Conservation (phyloP, 108 stramenopile species). For the Pseudonitzschia delicatissima region DNA sequence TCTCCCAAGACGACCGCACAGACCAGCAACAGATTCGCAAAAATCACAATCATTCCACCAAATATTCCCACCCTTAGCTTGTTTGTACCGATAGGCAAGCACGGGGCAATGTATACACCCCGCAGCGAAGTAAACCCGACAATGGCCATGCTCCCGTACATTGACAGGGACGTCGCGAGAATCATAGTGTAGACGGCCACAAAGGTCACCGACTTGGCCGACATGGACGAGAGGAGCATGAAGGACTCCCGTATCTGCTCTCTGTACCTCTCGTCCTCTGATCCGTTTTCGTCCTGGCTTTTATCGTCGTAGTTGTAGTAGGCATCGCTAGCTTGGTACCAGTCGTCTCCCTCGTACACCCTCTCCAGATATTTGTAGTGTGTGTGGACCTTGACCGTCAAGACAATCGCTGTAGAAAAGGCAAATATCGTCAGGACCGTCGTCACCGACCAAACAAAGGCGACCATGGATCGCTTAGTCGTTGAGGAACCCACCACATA, state of each 20-base stretch:
- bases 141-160: constrained; percentile 76
- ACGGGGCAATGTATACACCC: constrained; percentile 81
- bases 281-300: constrained; percentile 33
- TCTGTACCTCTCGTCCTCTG: constrained; percentile 34
- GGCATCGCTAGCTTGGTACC: constrained; percentile 30
- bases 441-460: constrained; percentile 77
- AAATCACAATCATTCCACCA: constrained; percentile 73
- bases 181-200: constrained; percentile 70
- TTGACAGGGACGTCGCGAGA: constrained; percentile 52
- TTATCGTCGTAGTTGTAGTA: constrained; percentile 36
- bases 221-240: constrained; percentile 45
- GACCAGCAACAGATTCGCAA: constrained; percentile 75
- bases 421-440: constrained; percentile 65
- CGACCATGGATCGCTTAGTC: constrained; percentile 69
- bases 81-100: constrained; percentile 54
- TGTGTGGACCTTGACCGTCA: constrained; percentile 54
- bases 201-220: constrained; percentile 61
- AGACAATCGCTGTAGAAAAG: constrained; percentile 52
- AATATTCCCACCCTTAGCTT: constrained; percentile 68
- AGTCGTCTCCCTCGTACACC: constrained; percentile 47
- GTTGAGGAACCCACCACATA: constrained; percentile 68
- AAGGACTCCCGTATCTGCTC: constrained; percentile 32
- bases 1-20: constrained; percentile 85
- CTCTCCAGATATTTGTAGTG: constrained; percentile 60
- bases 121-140: constrained; percentile 78